These are phyloP conservation scores for Eragrostis tef DNA, from an alignment of 202 grass and related monocot genomes.

Conservation along the genomic window DNA sequence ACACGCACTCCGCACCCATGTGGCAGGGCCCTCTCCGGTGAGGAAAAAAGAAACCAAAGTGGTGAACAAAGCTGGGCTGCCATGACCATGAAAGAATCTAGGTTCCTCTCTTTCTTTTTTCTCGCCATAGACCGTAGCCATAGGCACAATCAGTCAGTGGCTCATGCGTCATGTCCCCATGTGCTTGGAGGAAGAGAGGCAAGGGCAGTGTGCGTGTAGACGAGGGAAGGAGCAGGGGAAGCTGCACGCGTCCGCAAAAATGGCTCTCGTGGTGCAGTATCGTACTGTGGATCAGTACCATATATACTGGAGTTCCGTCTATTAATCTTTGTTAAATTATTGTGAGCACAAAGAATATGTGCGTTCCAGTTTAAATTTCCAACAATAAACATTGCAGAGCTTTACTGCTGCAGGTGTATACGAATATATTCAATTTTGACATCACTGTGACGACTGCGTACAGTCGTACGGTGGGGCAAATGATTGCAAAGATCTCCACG, in stretches of 20 bases:
- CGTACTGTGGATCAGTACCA: too few relatives aligned
- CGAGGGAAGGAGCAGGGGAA: not conserved
- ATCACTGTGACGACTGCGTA: too few relatives aligned
- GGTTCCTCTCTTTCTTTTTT: not conserved
- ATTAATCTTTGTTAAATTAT: too few relatives aligned
- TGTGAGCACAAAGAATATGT: too few relatives aligned
- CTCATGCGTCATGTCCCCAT: not conserved
- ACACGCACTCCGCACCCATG: conserved; percentile 15
- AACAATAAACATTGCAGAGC: too few relatives aligned
- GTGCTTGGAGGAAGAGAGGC: conserved; percentile 20
- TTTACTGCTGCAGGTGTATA: too few relatives aligned
- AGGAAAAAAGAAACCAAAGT: not conserved
- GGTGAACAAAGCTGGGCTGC: not conserved
- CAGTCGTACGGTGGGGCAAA: not conserved
- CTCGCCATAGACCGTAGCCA: not conserved
- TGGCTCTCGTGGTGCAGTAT: too few relatives aligned
- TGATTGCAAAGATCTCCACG: not conserved
- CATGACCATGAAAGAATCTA: conserved; percentile 2
- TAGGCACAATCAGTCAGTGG: conserved; percentile 17
- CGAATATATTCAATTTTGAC: too few relatives aligned
- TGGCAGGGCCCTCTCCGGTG: conserved; percentile 6
- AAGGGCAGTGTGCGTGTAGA: not conserved
- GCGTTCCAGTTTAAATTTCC: too few relatives aligned
- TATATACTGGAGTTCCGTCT: too few relatives aligned
- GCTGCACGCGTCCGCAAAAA: not conserved